Base-by-base conservation (phyloP, 2,329 filamentous ascomycete species). In the Aspergillus neoniger region DNA sequence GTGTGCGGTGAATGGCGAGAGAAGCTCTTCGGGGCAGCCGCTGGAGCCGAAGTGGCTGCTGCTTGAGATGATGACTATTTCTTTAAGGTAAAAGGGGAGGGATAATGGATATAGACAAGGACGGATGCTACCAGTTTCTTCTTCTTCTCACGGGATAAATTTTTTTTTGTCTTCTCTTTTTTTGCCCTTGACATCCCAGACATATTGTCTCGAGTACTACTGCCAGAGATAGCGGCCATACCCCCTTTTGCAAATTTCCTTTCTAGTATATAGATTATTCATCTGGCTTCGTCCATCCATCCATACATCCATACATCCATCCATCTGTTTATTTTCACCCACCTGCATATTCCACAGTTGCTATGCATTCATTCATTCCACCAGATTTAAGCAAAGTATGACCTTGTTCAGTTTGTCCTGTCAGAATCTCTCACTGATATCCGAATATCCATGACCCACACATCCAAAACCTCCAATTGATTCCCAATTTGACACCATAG, bases 1-100 rank as follows among this genome's bases (percentile, higher is more conserved):
- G 88, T 94, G 1, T 97, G 92, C 77, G 89, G 93, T 59, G 85
- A 86, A 59, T 95, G 93, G 90, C 86, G 93, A 72, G 87, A 88
- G 71, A 86, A 90, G 67, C 78, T 96, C 51, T 83, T 92, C 62
- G 87, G 77, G n/a, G 63, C 69, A 9, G 71, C 69, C 21, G 68
- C 68, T 47, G 67, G 68, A 50, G 65, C 74, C 17, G 72, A 75
- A 63, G 68, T 71, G 25, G 72, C 69, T 38, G 72, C 74, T 55
- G 70, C 70, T 57, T 76, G 62, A 68, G 38, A 23, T 49, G 38
- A 23, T 49, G n/a, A 52, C 55, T 39, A 55, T 30, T 48, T 36
- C 15, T 10, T 6, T 14, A 17, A 30, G 47, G 47, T 17, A 50
- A 4, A 4, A 2, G 41, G 41, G 41, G 19, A 44, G 17, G 17